Percentiles rank a stretch among this genome's conserved stretches.
These are phyloP conservation scores for Saturnispora quitensis DNA, from an alignment of 805 yeast genomes.

Conservation along the genomic window DNA sequence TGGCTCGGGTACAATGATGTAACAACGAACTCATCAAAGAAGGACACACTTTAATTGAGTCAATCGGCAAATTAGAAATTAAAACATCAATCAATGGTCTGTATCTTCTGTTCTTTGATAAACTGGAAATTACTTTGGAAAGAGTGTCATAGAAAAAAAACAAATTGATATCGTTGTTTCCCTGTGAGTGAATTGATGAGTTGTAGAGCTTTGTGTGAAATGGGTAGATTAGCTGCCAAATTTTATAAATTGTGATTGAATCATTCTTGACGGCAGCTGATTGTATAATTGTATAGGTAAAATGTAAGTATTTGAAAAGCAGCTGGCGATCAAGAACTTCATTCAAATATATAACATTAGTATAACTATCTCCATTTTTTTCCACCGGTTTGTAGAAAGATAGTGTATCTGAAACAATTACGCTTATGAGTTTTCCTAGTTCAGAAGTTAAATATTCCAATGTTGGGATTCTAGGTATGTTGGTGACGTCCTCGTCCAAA, in stretches of 20 bases:
- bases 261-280: constrained; percentile 20
- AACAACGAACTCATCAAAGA: constrained; percentile 26
- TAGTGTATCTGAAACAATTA: constrained; percentile 7
- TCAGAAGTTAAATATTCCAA: constrained; percentile 13
- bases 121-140: constrained; percentile 19
- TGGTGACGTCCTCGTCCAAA: not conserved
- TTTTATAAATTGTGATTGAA: constrained; percentile 19
- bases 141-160: constrained; percentile 24
- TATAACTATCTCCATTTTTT: not conserved
- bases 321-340: constrained; percentile 13
- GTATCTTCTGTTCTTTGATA: constrained; percentile 26
- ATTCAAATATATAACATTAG: constrained; percentile 7
- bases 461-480: not conserved
- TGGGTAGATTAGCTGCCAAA: constrained; percentile 24
- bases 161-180: constrained; percentile 22
- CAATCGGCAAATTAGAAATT: constrained; percentile 25
- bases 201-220: constrained; percentile 25
- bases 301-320: constrained; percentile 21
- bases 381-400: constrained; percentile 8
- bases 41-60: constrained; percentile 27
- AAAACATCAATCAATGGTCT: constrained; percentile 19
- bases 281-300: constrained; percentile 23
- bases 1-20: constrained; percentile 22
- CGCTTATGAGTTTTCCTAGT: constrained; percentile 12
- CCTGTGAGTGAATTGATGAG: constrained; percentile 16